Base-by-base conservation (phyloP, 257 asterid species). In the Solanum paucissectum region DNA sequence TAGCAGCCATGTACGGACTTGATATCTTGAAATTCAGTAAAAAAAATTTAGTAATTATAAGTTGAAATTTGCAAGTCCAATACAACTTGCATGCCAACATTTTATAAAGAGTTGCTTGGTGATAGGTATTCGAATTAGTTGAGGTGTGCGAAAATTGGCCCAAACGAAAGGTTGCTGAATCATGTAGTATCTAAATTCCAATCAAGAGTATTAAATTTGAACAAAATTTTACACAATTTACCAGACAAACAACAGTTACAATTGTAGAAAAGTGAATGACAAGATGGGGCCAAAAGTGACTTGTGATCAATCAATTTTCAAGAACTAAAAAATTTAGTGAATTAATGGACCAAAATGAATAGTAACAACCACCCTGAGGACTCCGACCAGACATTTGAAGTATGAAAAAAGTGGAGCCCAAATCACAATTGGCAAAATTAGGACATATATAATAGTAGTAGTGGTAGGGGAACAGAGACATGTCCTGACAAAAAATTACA, bases 141-240 rank as follows among this genome's bases (percentile, higher is more conserved):
- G 10, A 55, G 10, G 0, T 55, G 2, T 0, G n/a, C 2, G 0
- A 18, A 6, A 55, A 1, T 4, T 18, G 2, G 1, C 0, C 0
- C 52, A 12, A 44, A 42, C 1, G 21, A 49, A 2, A 38, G 16
- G 2, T 72, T 18, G 13, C 1, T 7, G 11, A 33, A 33, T 72
- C 79, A 33, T 9, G 25, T 72, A 9, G 6, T 72, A 34, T 34
- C 64, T 18, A 18, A 55, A 55, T 7, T 55, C 4, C 10, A 55
- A 18, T 55, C 9, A 55, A 55, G n/a, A 18, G n/a, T 55, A 55
- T 8, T 36, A 73, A 20, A 34, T 36, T 18, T 16, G 42, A 71
- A 18, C 42, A 71, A 33, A 71, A 71, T 71, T 10, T 71, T 52
- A 71, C 42, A 16, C 13, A 33, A 25, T 12, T 25, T n/a, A n/a